Base-by-base conservation (phyloP, 306 rosid genomes). In the Heteromeles arbutifolia region DNA sequence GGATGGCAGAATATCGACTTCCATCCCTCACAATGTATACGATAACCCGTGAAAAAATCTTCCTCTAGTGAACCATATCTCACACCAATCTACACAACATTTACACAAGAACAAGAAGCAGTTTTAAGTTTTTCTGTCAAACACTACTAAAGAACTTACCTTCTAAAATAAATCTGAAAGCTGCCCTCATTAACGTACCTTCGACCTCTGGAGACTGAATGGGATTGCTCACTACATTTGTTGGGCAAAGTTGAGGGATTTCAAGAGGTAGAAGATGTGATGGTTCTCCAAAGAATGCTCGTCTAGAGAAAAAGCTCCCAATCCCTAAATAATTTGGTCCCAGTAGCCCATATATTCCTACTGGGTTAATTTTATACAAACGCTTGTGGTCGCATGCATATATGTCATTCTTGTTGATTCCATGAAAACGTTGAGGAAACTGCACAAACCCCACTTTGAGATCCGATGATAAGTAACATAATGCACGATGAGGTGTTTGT, bases 31-130 rank as follows among this genome's bases (percentile, higher is more conserved):
- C 78, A 71, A 19, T 82, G 70, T 22, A 70, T 12, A 12, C 22
- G 34, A 48, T 41, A 84, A 0, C 84, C 82, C 5, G 85, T 84
- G 80, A 11, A 56, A 63, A 12, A 79, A 26, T 82, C 90, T 62
- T 86, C 90, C 26, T 72, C 78, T 4, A 84, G 25, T 6, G 88
- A 73, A 12, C 88, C 90, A 74, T 86, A 82, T 67, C 81, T 82
- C 3, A 80, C 76, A 18, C 89, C 87, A 39, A 80, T 39, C 85
- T 86, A 37, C 52, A 26, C n/a, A 53, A 0, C 3, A 10, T 41
- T 41, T 37, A 37, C 10, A 37, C 41, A 37, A 37, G 10, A 37
- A 37, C 41, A 37, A 32, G 37, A 32, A 32, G 37, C 37, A 32
- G 6, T 32, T 37, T 37, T 41, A 41, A 41, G 44, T 41, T 41